A percentile compares a stretch with the other conserved stretches of the same genome.
Conservation (phyloP, 2,329 filamentous ascomycete genomes). For the Paraphoma chrysanthemicola region DNA sequence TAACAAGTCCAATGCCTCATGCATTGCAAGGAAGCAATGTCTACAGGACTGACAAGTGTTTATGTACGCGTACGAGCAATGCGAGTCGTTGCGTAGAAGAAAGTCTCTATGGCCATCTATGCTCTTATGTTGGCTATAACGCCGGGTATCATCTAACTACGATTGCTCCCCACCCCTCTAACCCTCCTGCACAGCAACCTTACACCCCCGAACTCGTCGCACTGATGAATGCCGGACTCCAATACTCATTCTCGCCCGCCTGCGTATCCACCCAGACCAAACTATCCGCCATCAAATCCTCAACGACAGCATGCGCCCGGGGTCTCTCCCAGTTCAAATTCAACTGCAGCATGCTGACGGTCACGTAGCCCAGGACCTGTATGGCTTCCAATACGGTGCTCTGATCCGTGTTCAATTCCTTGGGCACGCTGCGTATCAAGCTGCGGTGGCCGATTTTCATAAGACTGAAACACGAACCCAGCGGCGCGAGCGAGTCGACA, state of each 20-base stretch:
- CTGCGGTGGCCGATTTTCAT: conserved; percentile 82
- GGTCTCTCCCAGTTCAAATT: conserved; percentile 88
- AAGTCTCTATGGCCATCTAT: neutral
- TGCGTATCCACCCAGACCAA: conserved; percentile 95
- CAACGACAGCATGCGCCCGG: conserved; percentile 85
- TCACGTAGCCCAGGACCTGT: conserved; percentile 88
- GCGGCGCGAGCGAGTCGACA: conserved; percentile 82
- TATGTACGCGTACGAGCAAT: too few species aligned
- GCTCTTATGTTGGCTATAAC: conserved; percentile 2
- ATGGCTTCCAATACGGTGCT: conserved; percentile 89
- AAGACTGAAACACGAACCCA: conserved; percentile 87
- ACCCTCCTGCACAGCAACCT: neutral
- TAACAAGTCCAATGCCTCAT: neutral
- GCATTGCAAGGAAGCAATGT: too few species aligned
- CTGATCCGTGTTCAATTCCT: conserved; percentile 95
- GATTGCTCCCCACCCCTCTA: neutral
- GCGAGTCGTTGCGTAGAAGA: too few species aligned
- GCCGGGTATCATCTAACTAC: conserved; percentile 22
- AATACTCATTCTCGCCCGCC: conserved; percentile 87
- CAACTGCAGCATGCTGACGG: conserved; percentile 82
- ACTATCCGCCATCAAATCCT: conserved; percentile 86
- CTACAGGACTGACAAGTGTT: too few species aligned
- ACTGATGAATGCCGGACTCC: conserved; percentile 80
- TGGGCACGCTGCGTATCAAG: conserved; percentile 91
- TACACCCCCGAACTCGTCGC: conserved; percentile 1